Conservation (phyloP, 192 early-diverging fungal genomes). For the Rhizophagus clarus region DNA sequence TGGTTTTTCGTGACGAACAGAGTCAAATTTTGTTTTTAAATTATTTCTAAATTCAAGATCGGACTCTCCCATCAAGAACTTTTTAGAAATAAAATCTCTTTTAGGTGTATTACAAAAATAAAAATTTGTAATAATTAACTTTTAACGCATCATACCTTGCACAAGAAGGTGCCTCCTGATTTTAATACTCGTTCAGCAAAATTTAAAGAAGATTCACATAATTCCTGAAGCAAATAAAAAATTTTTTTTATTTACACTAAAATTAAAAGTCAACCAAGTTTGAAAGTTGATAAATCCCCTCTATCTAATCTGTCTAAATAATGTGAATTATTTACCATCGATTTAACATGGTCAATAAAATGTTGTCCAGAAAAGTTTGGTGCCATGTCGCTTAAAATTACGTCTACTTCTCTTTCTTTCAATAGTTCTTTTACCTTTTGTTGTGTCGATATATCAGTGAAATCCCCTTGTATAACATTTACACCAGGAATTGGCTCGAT, state of each 20-base stretch:
- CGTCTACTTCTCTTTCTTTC: constrained; percentile 42
- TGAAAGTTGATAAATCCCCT: too few species aligned
- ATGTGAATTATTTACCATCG: constrained; percentile 45
- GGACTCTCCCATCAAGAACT: constrained; percentile 64
- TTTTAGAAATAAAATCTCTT: neutral
- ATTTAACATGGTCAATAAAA: constrained; percentile 63
- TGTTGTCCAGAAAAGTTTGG: constrained; percentile 76
- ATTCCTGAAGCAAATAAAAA: constrained; percentile 36
- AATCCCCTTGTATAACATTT: constrained; percentile 67
- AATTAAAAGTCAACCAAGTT: too few species aligned
- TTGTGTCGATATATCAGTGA: constrained; percentile 51
- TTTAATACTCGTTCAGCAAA: constrained; percentile 63
- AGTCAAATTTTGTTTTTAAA: constrained; percentile 55
- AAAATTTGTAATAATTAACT: neutral
- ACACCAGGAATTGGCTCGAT: constrained; percentile 71
- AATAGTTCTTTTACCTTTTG: constrained; percentile 39
- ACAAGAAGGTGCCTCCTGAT: constrained; percentile 62
- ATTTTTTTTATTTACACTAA: neutral
- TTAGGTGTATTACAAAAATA: neutral
- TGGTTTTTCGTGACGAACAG: constrained; percentile 69
- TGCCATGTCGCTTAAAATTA: constrained; percentile 76
- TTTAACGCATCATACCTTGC: constrained; percentile 55
- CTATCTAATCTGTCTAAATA: too few species aligned
- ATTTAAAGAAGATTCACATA: constrained; percentile 67
- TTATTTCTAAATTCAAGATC: constrained; percentile 51